phyloP scores from a whole-genome alignment of 2,329 filamentous ascomycete species.

The Penicillium sp. region DNA sequence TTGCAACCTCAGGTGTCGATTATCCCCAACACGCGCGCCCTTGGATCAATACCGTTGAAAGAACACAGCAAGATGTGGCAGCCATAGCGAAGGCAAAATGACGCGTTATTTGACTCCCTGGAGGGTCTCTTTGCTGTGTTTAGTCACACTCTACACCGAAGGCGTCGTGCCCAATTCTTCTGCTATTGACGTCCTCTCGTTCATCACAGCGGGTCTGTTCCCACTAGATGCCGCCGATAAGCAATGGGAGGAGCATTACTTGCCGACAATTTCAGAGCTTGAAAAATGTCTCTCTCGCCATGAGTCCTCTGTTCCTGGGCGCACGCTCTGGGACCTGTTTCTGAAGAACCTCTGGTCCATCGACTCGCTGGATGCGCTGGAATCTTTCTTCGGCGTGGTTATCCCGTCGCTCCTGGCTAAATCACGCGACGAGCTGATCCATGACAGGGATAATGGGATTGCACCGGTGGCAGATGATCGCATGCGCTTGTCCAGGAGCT shows the following conservation, averaged over 20 bases:
- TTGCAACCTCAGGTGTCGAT: conserved; percentile 21
- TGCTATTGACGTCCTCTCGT: conserved; percentile 73
- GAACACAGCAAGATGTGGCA: conserved; percentile 12
- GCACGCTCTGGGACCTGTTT: conserved; percentile 84
- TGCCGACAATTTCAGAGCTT: conserved; percentile 44
- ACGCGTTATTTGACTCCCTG: conserved; percentile 83
- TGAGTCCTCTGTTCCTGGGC: conserved; percentile 62
- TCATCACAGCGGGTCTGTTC: conserved; percentile 70
- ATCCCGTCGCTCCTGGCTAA: conserved; percentile 58
- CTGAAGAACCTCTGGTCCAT: conserved; percentile 79
- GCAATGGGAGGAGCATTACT: conserved; percentile 29
- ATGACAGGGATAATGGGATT: conserved; percentile 53
- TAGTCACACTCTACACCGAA: conserved; percentile 78
- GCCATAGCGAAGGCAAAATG: conserved; percentile 48
- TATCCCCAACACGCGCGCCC: conserved; percentile 11
- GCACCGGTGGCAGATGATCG: conserved; percentile 45
- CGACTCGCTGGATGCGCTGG: conserved; percentile 76
- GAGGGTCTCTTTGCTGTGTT: conserved; percentile 76
- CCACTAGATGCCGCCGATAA: conserved; percentile 35
- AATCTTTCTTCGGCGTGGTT: conserved; percentile 65
- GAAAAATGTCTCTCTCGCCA: conserved; percentile 46
- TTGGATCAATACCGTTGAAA: conserved; percentile 5
- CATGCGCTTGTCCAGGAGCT: conserved; percentile 67
- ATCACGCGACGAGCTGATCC: conserved; percentile 59
- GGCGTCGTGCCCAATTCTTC: conserved; percentile 65